Evolutionary conservation across 2,329 filamentous ascomycete genomes (phyloP).

Genomic region (Sporothrix dimorphospora): DNA sequence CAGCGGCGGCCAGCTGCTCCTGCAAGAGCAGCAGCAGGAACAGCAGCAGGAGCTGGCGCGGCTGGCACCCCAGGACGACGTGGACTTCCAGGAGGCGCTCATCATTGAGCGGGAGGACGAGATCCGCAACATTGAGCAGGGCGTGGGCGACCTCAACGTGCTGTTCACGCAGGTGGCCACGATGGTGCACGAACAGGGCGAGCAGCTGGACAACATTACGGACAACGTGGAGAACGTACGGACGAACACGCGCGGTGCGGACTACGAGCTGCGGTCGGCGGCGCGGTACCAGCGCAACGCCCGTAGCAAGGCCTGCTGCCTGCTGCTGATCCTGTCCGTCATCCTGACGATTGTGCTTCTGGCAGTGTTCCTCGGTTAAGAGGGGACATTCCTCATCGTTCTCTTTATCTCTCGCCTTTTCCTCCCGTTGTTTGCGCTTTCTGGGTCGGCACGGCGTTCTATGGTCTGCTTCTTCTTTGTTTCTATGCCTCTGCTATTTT

Average conservation of each 20-base stretch:
- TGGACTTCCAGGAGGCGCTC: conserved; percentile 94
- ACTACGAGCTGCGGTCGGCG: conserved; percentile 81
- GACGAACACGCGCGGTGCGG: conserved; percentile 80
- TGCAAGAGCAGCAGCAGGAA: conserved; percentile 57
- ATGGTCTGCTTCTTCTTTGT: not conserved
- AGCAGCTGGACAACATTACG: conserved; percentile 81
- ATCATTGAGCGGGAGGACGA: conserved; percentile 97
- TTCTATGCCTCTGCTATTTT: not conserved
- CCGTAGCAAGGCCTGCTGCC: conserved; percentile 89
- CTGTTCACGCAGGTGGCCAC: conserved; percentile 97
- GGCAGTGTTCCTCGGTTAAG: conserved; percentile 76
- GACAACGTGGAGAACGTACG: conserved; percentile 85
- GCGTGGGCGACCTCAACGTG: conserved; percentile 92
- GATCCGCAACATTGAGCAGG: conserved; percentile 96
- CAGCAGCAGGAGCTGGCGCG: conserved; percentile 77
- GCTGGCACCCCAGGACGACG: conserved; percentile 87
- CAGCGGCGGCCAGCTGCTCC: conserved; percentile 41
- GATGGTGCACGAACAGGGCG: conserved; percentile 93
- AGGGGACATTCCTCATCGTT: not conserved
- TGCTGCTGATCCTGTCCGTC: conserved; percentile 84
- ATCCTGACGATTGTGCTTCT: conserved; percentile 89
- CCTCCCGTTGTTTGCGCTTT: not conserved
- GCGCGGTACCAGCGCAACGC: conserved; percentile 94
- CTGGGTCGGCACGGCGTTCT: not conserved
- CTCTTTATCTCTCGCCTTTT: not conserved